These are phyloP conservation scores for Aureobasidium sp. DNA, from an alignment of 2,329 filamentous ascomycete genomes.

Conservation along the genomic window DNA sequence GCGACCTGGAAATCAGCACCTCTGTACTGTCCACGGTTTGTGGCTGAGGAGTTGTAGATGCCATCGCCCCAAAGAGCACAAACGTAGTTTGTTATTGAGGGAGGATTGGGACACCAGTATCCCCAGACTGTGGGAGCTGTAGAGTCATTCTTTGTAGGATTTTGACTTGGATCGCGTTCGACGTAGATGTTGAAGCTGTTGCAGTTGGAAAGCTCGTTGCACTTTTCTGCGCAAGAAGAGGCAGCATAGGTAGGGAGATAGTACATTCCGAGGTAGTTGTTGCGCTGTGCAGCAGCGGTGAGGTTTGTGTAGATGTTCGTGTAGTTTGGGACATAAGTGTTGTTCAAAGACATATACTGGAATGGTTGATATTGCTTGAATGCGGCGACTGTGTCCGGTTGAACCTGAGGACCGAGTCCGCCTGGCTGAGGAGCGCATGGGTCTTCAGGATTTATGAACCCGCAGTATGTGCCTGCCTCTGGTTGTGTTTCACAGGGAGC, in stretches of 20 bases:
- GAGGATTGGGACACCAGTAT: conserved; percentile 23
- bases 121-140: conserved; percentile 28
- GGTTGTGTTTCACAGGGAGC: conserved; percentile 32
- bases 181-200: conserved; percentile 26
- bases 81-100: conserved; percentile 6
- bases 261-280: conserved; percentile 24
- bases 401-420: conserved; percentile 27
- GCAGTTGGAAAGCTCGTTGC: conserved; percentile 22
- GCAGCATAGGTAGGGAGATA: conserved; percentile 22
- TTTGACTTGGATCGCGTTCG: conserved; percentile 24
- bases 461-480: conserved; percentile 39
- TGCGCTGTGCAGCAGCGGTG: conserved; percentile 6
- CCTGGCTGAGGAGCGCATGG: conserved; percentile 31
- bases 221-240: conserved; percentile 23
- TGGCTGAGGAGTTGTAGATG: conserved; percentile 25
- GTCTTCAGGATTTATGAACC: conserved; percentile 40
- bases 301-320: conserved; percentile 23
- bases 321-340: conserved; percentile 21
- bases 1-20: conserved; percentile 30
- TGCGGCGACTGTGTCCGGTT: conserved; percentile 29
- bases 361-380: conserved; percentile 31
- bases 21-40: conserved; percentile 30
- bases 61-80: conserved; percentile 22
- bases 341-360: conserved; percentile 26
- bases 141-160: conserved; percentile 27